These are phyloP conservation scores for Coemansia pectinata DNA, from an alignment of 192 early-diverging fungal species.

Conservation along the genomic window DNA sequence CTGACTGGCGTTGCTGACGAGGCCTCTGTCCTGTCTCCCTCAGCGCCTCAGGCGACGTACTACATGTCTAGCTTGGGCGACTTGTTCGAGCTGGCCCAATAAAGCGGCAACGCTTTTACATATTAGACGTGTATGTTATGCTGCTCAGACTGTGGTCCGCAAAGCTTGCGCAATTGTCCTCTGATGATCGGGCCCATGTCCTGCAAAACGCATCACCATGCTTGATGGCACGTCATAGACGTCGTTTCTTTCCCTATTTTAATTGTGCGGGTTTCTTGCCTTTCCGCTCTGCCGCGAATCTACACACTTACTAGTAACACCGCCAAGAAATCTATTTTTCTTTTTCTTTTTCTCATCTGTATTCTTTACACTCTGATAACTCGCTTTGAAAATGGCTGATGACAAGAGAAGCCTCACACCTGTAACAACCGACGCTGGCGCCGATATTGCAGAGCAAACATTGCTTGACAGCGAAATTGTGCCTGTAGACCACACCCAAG, in stretches of 20 bases:
- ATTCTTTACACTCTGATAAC: not conserved
- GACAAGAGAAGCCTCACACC: not conserved
- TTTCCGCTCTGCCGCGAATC: not conserved
- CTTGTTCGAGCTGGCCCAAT: constrained; percentile 18
- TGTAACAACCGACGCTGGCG: not conserved
- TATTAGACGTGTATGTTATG: not conserved
- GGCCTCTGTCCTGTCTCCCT: constrained; percentile 19
- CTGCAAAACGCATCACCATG: not conserved
- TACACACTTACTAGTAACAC: not conserved
- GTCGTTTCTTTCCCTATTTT: not conserved
- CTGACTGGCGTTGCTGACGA: constrained; percentile 73
- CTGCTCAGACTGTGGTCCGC: not conserved
- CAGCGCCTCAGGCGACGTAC: constrained; percentile 40
- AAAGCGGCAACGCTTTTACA: not conserved
- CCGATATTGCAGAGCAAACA: not conserved
- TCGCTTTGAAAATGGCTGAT: constrained; percentile 2
- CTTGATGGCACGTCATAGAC: not conserved
- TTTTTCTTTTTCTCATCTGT: not conserved
- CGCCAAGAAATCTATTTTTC: not conserved
- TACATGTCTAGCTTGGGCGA: constrained; percentile 44
- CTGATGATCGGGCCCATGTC: not conserved
- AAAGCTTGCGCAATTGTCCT: not conserved
- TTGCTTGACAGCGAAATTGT: not conserved
- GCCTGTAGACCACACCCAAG: not conserved
- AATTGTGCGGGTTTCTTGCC: not conserved